A percentile compares a stretch with the other conserved stretches of the same genome.
These are phyloP conservation scores for Blastomyces percursus DNA, from an alignment of 2,329 filamentous ascomycete genomes.

Conservation along the genomic window DNA sequence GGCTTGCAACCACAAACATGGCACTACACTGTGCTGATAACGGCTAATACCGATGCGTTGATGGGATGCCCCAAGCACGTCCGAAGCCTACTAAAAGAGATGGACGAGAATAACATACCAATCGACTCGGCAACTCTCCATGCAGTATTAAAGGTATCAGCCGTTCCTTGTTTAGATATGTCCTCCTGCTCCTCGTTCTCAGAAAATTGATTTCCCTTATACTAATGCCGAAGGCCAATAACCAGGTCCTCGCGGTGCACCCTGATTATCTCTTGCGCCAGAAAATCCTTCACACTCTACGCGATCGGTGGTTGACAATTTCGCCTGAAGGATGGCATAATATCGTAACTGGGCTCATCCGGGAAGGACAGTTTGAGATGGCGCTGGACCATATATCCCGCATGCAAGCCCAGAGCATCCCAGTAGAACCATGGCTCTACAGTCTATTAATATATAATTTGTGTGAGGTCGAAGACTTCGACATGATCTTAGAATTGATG, in stretches of 20 bases:
- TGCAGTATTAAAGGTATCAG: conserved; percentile 53
- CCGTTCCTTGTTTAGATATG: background rate
- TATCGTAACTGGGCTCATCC: conserved; percentile 61
- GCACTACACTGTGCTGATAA: conserved; percentile 62
- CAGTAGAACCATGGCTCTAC: conserved; percentile 60
- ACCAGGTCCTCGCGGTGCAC: conserved; percentile 62
- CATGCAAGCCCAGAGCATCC: conserved; percentile 48
- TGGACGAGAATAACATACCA: conserved; percentile 51
- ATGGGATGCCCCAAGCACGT: conserved; percentile 58
- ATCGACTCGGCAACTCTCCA: conserved; percentile 60
- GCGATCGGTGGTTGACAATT: conserved; percentile 57
- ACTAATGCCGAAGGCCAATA: background rate
- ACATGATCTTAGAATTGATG: conserved; percentile 63
- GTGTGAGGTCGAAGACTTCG: conserved; percentile 59
- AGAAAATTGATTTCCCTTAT: background rate
- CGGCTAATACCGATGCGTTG: conserved; percentile 53
- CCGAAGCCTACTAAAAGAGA: conserved; percentile 56
- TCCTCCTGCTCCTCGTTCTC: background rate
- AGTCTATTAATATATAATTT: conserved; percentile 67
- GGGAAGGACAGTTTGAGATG: conserved; percentile 73
- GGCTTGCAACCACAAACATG: conserved; percentile 26
- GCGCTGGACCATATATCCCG: conserved; percentile 59
- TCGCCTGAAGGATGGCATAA: conserved; percentile 53
- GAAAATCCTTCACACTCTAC: conserved; percentile 54
- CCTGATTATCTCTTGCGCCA: conserved; percentile 70